These are phyloP conservation scores for Verticillium isaacii DNA, from an alignment of 2,329 filamentous ascomycete genomes.

Conservation along the genomic window DNA sequence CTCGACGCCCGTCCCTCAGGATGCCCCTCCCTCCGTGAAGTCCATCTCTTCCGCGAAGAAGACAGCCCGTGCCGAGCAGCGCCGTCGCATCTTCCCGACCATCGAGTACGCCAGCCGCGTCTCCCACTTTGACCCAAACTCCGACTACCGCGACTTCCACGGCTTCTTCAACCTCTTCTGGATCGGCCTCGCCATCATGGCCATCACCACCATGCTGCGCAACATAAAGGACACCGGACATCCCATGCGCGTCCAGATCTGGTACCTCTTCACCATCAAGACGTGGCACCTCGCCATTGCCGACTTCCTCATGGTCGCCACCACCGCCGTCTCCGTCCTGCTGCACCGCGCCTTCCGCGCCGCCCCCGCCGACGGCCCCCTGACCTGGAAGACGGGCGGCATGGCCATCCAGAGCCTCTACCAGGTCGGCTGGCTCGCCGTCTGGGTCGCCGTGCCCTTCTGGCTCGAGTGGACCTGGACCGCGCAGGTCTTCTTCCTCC, in stretches of 20 bases:
- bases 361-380: conserved; percentile 39
- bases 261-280: conserved; percentile 82
- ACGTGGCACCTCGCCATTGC: conserved; percentile 80
- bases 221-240: conserved; percentile 93
- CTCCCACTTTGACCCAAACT: conserved; percentile 90
- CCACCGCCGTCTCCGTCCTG: conserved; percentile 66
- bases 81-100: conserved; percentile 83
- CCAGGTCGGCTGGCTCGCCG: conserved; percentile 70
- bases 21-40: conserved; percentile 89
- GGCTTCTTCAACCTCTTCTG: conserved; percentile 99
- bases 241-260: conserved; percentile 80
- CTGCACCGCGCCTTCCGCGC: conserved; percentile 65
- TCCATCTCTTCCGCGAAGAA: conserved; percentile 82
- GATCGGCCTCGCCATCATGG: conserved; percentile 96
- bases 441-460: conserved; percentile 87
- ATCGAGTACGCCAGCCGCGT: conserved; percentile 87
- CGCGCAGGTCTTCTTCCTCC: conserved; percentile 86
- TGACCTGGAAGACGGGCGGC: conserved; percentile 75
- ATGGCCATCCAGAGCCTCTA: conserved; percentile 78
- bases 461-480: conserved; percentile 92
- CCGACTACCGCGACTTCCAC: conserved; percentile 89
- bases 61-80: conserved; percentile 74
- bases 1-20: conserved; percentile 77
- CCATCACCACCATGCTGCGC: conserved; percentile 85
- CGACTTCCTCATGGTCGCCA: conserved; percentile 80